Evolutionary conservation across 2,329 filamentous ascomycete species (phyloP), one percentile per base, ranked within the genome.

Genomic region (Volutella citrinella): DNA sequence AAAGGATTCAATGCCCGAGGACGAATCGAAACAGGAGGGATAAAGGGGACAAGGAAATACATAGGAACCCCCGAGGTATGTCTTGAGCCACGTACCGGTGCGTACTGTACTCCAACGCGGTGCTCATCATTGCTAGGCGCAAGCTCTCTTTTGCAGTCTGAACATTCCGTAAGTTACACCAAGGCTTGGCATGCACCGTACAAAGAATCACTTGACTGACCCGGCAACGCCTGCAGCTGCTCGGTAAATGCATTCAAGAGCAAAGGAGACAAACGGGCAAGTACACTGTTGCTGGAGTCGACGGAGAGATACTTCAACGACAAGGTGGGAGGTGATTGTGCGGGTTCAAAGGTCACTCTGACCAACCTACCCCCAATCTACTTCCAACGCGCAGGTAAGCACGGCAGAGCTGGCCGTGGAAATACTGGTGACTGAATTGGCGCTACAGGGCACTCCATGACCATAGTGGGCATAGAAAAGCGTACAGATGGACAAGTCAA

Each of bases 31-130:
- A 96, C 90, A 1, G 91, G 91, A 4, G 88, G 89, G 2, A 85
- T 97, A 44, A 78, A 70, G 44, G 82, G 82, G n/a, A 95, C 90
- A 0, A 78, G 93, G 40, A 97, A 96, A 60, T 97, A 93, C 55
- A 97, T 97, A 49, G 91, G 91, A 12, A 96, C 91, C 2, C 82
- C 87, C 8, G 91, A 97, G 70, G 86, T 87, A 67, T 47, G 57
- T 19, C 17, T 3, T 7, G 14, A 14, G n/a, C n/a, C n/a, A n/a
- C n/a, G n/a, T n/a, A n/a, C n/a, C n/a, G n/a, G n/a, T n/a, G n/a
- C n/a, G n/a, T n/a, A 3, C 11, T 27, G 17, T 2, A 19, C 7
- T n/a, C 13, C 8, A 15, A 11, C 11, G 5, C 13, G 21, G 14
- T 24, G 20, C 37, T 40, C 8, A 43, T 13, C 14, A 17, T 7